Evolutionary conservation across 305 asterid species (phyloP).

Genomic region (Solanum aculeatissimum): DNA sequence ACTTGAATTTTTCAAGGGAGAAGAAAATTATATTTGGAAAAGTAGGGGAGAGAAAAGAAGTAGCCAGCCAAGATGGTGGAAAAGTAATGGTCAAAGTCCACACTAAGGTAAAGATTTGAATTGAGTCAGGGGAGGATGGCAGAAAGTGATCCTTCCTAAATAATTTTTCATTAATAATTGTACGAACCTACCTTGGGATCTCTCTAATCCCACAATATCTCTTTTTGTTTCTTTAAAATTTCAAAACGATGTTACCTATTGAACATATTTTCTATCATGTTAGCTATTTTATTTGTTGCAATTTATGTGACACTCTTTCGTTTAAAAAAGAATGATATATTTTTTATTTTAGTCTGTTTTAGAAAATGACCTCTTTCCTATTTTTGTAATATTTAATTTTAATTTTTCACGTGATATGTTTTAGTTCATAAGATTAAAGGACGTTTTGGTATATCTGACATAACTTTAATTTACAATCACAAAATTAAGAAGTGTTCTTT

Average conservation of each 20-base stretch:
- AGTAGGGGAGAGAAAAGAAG: constrained; percentile 10
- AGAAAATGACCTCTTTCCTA: no score
- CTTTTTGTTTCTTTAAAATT: neutral
- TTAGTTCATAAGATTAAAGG: no score
- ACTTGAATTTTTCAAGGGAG: neutral
- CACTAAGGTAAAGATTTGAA: constrained; percentile 27
- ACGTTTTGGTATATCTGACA: no score
- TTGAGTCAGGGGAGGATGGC: constrained; percentile 47
- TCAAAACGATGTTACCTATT: neutral
- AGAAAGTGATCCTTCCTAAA: constrained; percentile 1
- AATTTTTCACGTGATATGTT: no score
- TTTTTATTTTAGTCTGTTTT: no score
- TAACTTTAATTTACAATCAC: no score
- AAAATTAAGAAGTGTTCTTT: no score
- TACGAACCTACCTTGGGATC: neutral
- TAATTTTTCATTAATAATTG: neutral
- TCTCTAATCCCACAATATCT: neutral
- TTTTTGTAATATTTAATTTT: no score
- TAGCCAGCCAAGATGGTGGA: constrained; percentile 5
- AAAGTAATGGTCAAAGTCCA: constrained; percentile 71
- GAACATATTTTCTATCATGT: neutral
- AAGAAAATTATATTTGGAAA: constrained; percentile 4
- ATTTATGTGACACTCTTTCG: neutral
- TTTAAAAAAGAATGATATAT: no score
- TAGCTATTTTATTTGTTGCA: neutral